Percentiles rank a stretch among this genome's conserved stretches.
Evolutionary conservation across 352 stramenopile species (phyloP).

Genomic region (Globisporangium barbulae): DNA sequence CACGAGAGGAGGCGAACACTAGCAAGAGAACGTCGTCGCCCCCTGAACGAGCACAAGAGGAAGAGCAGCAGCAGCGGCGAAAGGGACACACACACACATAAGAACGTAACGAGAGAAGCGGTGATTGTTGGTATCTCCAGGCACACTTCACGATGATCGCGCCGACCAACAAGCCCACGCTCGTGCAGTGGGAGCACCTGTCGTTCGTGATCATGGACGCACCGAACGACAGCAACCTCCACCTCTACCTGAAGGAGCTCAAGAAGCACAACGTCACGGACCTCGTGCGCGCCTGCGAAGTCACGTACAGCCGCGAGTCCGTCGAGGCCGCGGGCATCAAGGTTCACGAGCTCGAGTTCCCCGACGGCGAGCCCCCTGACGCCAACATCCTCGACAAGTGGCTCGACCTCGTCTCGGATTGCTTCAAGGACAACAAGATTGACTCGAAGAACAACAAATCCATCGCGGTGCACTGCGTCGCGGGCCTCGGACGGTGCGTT

Average conservation of each 20-base stretch:
- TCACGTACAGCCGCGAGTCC: slow-evolving; percentile 90
- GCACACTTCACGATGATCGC: slow-evolving; percentile 56
- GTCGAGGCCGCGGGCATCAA: slow-evolving; percentile 93
- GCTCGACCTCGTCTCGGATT: slow-evolving; percentile 93
- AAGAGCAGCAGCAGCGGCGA: slow-evolving; percentile 6
- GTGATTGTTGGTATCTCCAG: not conserved
- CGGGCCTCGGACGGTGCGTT: slow-evolving; percentile 91
- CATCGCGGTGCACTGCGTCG: slow-evolving; percentile 98
- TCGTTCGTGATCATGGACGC: slow-evolving; percentile 98
- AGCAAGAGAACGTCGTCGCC: slow-evolving; percentile 7
- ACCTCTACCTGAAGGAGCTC: slow-evolving; percentile 97
- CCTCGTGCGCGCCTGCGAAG: slow-evolving; percentile 95
- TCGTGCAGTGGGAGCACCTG: slow-evolving; percentile 89
- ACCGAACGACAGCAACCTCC: slow-evolving; percentile 94
- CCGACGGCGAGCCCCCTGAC: slow-evolving; percentile 93
- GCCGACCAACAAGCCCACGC: slow-evolving; percentile 81
- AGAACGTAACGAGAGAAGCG: slow-evolving; percentile 4
- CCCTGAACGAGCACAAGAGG: slow-evolving; percentile 4
- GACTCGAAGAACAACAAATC: slow-evolving; percentile 74
- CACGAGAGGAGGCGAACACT: slow-evolving; percentile 21
- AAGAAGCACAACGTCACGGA: slow-evolving; percentile 95
- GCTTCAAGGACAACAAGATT: slow-evolving; percentile 88
- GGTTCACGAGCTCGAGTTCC: slow-evolving; percentile 95
- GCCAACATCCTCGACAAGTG: slow-evolving; percentile 92
- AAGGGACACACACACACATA: not conserved